Base-by-base conservation (phyloP, 1,284 basidiomycete species). In the Garcileccinum viscosum region DNA sequence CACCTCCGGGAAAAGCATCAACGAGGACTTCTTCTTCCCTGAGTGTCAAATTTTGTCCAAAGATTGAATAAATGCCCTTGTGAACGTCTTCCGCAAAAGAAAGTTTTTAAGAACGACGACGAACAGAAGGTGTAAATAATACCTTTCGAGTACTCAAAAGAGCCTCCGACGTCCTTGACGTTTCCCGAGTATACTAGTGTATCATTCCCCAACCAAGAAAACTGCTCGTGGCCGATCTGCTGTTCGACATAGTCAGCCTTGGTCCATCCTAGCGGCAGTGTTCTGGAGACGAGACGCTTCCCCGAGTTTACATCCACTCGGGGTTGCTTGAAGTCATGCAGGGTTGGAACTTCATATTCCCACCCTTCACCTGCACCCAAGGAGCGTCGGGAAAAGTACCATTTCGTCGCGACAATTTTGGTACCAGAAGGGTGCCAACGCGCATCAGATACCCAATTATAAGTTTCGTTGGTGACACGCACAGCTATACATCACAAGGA, bases 401-500 rank as follows among this genome's bases (percentile, higher is more conserved):
- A 92, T 76, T 93, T 93, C 12, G 90, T 91, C 11, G 91, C 89
- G 65, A 92, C 80, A n/a, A 93, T 76, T 70, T 83, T 88, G 19
- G 77, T 73, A 2, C 89, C 89, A 17, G 86, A 88, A 7, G 90
- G 89, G 74, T 93, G 89, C 82, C 91, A 92, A 56, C 89, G 87
- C 11, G 90, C 83, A 70, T 92, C 90, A 33, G 88, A 86, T 7
- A 92, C 84, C 85, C 85, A 91, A 74, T 90, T 85, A 72, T 87
- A 92, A 0, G 91, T 92, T 76, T 93, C 91, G 71, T 93, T 93
- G 4, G 91, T 92, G 63, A 93, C 84, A 24, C 89, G 87, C 62
- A 83, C 83, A 53, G 87, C 91, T 92, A 66, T 58, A 64, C 63
- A 50, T 47, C 35, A 33, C 44, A 61, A 42, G 22, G 50, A 33